Evolutionary conservation across 768 basidiomycete species (phyloP), one percentile per base, ranked within the genome.

Genomic region (Pisolithus tinctorius): DNA sequence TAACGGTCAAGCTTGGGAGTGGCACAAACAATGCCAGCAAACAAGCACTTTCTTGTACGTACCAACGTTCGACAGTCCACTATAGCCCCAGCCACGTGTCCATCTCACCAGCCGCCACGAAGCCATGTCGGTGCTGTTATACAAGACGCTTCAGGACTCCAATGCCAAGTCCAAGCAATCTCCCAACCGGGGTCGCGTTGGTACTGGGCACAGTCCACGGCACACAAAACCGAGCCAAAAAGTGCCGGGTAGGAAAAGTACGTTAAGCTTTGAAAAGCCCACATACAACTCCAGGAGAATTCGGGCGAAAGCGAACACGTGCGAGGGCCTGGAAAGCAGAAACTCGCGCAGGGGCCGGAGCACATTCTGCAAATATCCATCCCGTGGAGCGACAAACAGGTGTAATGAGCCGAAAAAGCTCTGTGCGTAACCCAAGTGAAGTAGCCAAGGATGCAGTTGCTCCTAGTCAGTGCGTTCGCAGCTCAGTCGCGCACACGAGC

Each of bases 121-220:
- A 75, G 78, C 80, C 80, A 81, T 73, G 75, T 60, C 63, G 62
- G 61, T 76, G 77, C 78, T 63, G 71, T 70, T 73, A 77, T 74
- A 77, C 67, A 57, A 67, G 65, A 68, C 76, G 71, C 73, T 81
- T 81, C 56, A 71, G 74, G 67, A 67, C 71, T 70, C 70, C 72
- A 50, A 58, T 71, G 58, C 60, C 55, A 51, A 56, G 50, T 51
- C 54, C 65, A 54, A 44, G 49, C 55, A 41, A 44, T 53, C 53
- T 59, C 47, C 37, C 43, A 39, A 44, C 45, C 41, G 53, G 53
- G 59, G 57, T 58, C 49, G 51, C 60, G 58, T 55, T 53, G 57
- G 56, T 13, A 50, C 34, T 52, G 40, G 31, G 45, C 63, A 71
- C 60, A 69, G 72, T 65, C 76, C 75, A 78, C 78, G 81, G 80